Base-by-base conservation (phyloP, 139 green algal genomes). In the Tetradesmus obliquus region DNA sequence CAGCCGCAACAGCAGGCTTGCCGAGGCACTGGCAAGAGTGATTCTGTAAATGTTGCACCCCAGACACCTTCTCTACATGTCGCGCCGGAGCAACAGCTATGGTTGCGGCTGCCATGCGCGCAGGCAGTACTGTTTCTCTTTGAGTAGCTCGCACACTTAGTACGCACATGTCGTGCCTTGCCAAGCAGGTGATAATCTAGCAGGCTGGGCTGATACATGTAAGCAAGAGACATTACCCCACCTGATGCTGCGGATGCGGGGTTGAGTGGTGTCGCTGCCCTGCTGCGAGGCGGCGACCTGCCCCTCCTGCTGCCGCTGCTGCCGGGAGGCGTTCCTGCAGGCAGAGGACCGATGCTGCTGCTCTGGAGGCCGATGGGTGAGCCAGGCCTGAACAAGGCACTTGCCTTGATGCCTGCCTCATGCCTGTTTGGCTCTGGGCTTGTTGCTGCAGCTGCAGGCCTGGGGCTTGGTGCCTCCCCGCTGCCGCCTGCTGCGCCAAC, bases 401-500 rank as follows among this genome's bases (percentile, higher is more conserved):
- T 80, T 15, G 84, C 84, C 51, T 58, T 79, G 15, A 88, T 60
- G 17, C n/a, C n/a, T 80, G 84, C 84, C 12, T 88, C 60, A 57
- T 88, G 58, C 10, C 72, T 80, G 72, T 45, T 80, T 51, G 72
- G 72, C 72, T 45, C 72, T 80, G 83, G 32, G 58, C 79, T 51
- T 84, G 79, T 10, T 84, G 81, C 24, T 4, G 17, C 81, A 55
- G 24, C n/a, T 17, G 24, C 4, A 13, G 72, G 3, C 72, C 8
- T 80, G 72, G 20, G 72, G 72, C 22, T 32, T 80, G 19, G 22
- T 80, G 72, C 72, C 22, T 32, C 5, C 2, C 22, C 22, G 24
- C 24, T 57, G 76, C 24, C 3, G 72, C 19, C 60, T 24, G 72
- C 13, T 20, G 60, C 10, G 10, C 60, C 60, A 10, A 72, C 13